These are phyloP conservation scores for Silene noctiflora DNA, from an alignment of 179 eudicot genomes.

Conservation along the genomic window DNA sequence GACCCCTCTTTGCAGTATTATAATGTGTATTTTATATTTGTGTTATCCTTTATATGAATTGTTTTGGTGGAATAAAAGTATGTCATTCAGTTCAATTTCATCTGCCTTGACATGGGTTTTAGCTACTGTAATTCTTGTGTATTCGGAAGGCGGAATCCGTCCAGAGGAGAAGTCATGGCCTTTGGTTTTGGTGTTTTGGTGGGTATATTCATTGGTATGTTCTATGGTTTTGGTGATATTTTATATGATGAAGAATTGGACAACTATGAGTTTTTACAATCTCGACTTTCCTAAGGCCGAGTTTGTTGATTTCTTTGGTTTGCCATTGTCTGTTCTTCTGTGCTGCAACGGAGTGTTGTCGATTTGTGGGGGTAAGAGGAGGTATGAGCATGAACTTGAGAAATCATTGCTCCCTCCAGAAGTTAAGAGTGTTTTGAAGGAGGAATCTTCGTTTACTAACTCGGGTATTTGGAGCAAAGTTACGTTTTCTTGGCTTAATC, in stretches of 20 bases:
- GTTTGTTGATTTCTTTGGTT: conserved; percentile 47
- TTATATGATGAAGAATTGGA: conserved; percentile 32
- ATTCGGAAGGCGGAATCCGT: conserved; percentile 26
- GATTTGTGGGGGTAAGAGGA: conserved; percentile 18
- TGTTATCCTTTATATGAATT: conserved; percentile 45
- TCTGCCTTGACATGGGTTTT: conserved; percentile 56
- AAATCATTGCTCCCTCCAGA: conserved; percentile 43
- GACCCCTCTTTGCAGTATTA: conserved; percentile 37
- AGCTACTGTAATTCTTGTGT: conserved; percentile 42
- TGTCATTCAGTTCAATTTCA: conserved; percentile 31
- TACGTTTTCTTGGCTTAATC: conserved; percentile 79
- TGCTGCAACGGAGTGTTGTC: conserved; percentile 41
- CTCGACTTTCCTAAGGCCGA: conserved; percentile 39
- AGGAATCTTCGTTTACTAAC: conserved; percentile 31
- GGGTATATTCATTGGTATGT: conserved; percentile 47
- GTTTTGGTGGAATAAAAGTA: conserved; percentile 30
- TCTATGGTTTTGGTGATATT: conserved; percentile 31
- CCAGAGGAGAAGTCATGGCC: conserved; percentile 45
- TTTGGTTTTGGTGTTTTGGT: conserved; percentile 57
- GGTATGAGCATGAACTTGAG: conserved; percentile 31
- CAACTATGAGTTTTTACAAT: conserved; percentile 30
- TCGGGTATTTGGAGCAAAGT: conserved; percentile 63
- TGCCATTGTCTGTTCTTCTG: conserved; percentile 54
- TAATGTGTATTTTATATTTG: conserved; percentile 35
- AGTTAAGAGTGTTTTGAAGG: conserved; percentile 16